Evolutionary conservation across 2,329 filamentous ascomycete species (phyloP).

Genomic region (Ophiocordyceps sinensis): DNA sequence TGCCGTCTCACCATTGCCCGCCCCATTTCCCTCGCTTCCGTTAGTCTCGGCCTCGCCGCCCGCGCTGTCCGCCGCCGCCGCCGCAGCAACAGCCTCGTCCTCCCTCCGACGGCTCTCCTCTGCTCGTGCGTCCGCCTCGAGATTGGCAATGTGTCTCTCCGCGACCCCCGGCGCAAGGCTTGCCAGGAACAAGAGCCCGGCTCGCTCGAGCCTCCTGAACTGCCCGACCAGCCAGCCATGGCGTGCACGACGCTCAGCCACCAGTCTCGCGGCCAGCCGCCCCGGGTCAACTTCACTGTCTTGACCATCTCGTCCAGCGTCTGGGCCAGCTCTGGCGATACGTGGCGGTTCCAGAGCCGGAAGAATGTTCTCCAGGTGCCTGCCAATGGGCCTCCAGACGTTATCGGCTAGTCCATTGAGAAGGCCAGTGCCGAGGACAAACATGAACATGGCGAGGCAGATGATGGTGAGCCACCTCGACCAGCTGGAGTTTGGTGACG

Average conservation of each 20-base stretch:
- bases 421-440: conserved; percentile 44
- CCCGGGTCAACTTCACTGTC: conserved; percentile 28
- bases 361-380: conserved; percentile 44
- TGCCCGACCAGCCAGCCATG: conserved; percentile 22
- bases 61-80: conserved; percentile 12
- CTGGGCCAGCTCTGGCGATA: conserved; percentile 5
- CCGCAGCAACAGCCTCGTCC: conserved; percentile 17
- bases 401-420: conserved; percentile 41
- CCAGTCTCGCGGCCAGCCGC: conserved; percentile 37
- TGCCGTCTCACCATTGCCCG: not conserved
- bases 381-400: conserved; percentile 39
- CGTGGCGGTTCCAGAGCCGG: conserved; percentile 29
- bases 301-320: conserved; percentile 11
- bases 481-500: conserved; percentile 42
- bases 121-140: conserved; percentile 35
- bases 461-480: conserved; percentile 42
- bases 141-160: conserved; percentile 46
- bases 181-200: conserved; percentile 47
- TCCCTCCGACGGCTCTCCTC: conserved; percentile 28
- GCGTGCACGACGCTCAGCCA: conserved; percentile 22
- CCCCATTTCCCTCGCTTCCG: conserved; percentile 1
- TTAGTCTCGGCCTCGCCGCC: conserved; percentile 8
- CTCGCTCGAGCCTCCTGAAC: conserved; percentile 41
- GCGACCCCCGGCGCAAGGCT: conserved; percentile 52
- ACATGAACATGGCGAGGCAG: conserved; percentile 36